Base-by-base conservation (phyloP, 1,284 basidiomycete genomes). In the Abortiporus biennis region DNA sequence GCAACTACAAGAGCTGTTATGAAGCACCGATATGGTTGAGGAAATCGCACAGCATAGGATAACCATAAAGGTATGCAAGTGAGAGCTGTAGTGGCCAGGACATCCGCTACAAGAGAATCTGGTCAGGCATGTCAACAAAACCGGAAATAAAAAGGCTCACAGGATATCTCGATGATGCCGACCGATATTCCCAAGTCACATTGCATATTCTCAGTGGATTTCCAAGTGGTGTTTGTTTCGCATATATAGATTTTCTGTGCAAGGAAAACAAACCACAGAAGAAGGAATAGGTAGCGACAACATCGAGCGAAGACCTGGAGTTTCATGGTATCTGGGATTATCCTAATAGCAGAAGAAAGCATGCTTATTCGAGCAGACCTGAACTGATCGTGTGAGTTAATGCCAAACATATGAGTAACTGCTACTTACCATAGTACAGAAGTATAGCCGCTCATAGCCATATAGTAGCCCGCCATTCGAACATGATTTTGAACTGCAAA, bases 281-380 rank as follows among this genome's bases (percentile, higher is more conserved):
- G 27, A 8, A 51, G 42, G 41, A 61, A 58, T 2, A 54, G 37
- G 2, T 47, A 32, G 4, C 48, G 49, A 19, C 36, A 46, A 16
- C 42, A 32, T 36, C 54, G 43, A 8, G 58, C 40, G 27, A 51
- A 46, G 12, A 37, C 27, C 20, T 52, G 49, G 29, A 59, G 36
- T 9, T 29, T 40, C 50, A 58, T 52, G 9, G 55, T 40, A 25
- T 39, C 34, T 2, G 60, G 58, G 9, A 56, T 60, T 23, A 62
- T 50, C 25, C 58, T 45, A 21, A 61, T 53, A 17, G 57, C 51
- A 3, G 60, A 56, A 34, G 49, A 52, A 6, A 62, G 47, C 13
- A 61, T 54, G 52, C 57, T 58, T 50, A 61, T 52, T 38, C 60
- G 58, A 5, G 55, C 48, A 9, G 54, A 44, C 60, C 59, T 62